Conservation (phyloP, 148 eudicot species). For the Camellia japonica region DNA sequence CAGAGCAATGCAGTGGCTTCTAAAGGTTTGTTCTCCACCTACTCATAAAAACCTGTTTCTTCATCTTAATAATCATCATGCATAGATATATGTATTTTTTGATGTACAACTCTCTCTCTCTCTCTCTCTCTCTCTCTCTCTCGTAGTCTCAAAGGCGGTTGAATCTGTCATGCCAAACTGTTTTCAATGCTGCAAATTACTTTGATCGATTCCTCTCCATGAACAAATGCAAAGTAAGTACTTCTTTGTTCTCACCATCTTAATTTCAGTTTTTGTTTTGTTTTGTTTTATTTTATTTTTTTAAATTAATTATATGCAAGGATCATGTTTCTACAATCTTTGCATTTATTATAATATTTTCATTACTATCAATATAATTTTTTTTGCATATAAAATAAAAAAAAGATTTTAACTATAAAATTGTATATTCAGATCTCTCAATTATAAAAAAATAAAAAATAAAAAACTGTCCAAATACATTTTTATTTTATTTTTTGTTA, state of each 20-base stretch:
- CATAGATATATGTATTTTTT: neutral
- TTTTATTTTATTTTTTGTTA: no score
- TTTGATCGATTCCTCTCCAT: slow-evolving; percentile 40
- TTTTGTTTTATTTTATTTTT: neutral
- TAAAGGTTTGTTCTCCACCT: slow-evolving; percentile 25
- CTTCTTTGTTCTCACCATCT: neutral
- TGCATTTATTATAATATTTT: neutral
- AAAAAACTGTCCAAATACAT: no score
- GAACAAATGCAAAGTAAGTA: slow-evolving; percentile 31
- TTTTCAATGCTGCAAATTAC: slow-evolving; percentile 36
- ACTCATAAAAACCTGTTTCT: neutral
- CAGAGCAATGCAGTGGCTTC: slow-evolving; percentile 34
- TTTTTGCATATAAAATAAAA: no score
- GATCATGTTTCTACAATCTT: neutral
- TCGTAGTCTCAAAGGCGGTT: slow-evolving; percentile 30
- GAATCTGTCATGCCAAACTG: slow-evolving; percentile 31
- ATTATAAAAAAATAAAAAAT: no score
- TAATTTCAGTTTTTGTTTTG: neutral
- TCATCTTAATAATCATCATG: neutral
- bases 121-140: slow-evolving; percentile 8
- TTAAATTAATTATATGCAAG: no score
- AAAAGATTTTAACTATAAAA: no score
- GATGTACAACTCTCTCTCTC: neutral
- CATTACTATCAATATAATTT: no score
- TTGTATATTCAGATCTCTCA: no score